Conservation (phyloP, 1,284 basidiomycete species). For the Mycosarcoma maydis region DNA sequence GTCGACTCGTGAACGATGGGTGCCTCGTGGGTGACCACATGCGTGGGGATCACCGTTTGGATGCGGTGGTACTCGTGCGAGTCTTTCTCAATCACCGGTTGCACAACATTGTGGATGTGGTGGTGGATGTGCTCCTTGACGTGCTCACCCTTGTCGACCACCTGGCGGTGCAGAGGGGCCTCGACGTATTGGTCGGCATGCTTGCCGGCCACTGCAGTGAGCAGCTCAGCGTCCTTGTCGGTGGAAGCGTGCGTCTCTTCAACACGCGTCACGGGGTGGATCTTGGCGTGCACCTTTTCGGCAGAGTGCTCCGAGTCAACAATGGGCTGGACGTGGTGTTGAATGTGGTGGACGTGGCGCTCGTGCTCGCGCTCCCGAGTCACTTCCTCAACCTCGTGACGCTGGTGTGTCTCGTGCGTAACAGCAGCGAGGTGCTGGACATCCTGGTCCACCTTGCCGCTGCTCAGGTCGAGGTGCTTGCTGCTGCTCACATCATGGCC, state of each 20-base stretch:
- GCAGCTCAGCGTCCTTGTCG: constrained; percentile 64
- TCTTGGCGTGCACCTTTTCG: constrained; percentile 58
- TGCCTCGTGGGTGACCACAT: constrained; percentile 62
- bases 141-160: constrained; percentile 66
- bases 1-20: constrained; percentile 65
- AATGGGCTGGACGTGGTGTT: constrained; percentile 67
- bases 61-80: constrained; percentile 66
- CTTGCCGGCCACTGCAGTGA: constrained; percentile 60
- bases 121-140: constrained; percentile 64
- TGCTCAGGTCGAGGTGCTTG: constrained; percentile 56
- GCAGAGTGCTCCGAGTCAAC: constrained; percentile 63
- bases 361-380: constrained; percentile 65
- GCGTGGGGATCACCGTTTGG: constrained; percentile 62
- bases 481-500: constrained; percentile 36
- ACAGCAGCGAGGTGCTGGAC: constrained; percentile 66
- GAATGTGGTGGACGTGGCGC: constrained; percentile 65
- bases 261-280: constrained; percentile 59
- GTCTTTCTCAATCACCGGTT: constrained; percentile 66
- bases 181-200: constrained; percentile 57
- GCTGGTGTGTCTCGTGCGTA: constrained; percentile 60
- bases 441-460: constrained; percentile 64
- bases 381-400: constrained; percentile 67
- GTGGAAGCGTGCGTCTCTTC: constrained; percentile 64
- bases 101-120: constrained; percentile 67
- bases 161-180: constrained; percentile 53